Percentiles rank a stretch among this genome's conserved stretches.
Evolutionary conservation across 208 protist species (phyloP).

Genomic region (Balamuthia mandrillaris): DNA sequence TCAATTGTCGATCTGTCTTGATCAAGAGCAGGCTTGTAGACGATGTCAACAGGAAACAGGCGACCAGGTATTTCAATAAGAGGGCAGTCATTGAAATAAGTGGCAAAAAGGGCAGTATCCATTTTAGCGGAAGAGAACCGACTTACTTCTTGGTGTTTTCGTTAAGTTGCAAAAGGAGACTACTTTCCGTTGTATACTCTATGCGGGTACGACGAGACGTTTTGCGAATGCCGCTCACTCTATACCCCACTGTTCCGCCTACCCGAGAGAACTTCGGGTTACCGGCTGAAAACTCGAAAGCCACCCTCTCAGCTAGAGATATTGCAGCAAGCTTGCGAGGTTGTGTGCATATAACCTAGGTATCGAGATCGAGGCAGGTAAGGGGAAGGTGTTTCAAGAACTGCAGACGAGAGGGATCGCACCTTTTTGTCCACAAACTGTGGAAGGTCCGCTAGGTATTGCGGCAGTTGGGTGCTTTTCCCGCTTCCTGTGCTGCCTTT

Average conservation of each 20-base stretch:
- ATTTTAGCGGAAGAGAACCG: constrained; percentile 86
- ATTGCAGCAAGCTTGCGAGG: constrained; percentile 79
- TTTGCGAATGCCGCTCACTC: background rate
- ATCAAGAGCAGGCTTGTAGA: constrained; percentile 44
- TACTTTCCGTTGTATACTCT: background rate
- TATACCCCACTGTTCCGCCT: background rate
- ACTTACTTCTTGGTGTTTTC: constrained; percentile 77
- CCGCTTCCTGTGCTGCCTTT: constrained; percentile 80
- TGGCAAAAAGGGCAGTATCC: constrained; percentile 80
- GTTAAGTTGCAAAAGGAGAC: background rate
- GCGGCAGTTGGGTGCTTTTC: constrained; percentile 84
- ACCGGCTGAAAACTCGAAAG: constrained; percentile 61
- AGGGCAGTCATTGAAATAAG: constrained; percentile 46
- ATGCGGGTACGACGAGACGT: background rate
- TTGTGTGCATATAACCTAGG: constrained; percentile 76
- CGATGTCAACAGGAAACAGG: constrained; percentile 63
- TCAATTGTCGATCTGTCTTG: constrained; percentile 53
- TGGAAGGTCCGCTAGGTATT: constrained; percentile 77
- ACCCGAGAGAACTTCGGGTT: background rate
- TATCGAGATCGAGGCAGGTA: background rate
- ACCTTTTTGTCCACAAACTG: background rate
- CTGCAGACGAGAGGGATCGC: background rate
- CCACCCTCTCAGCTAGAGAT: constrained; percentile 72
- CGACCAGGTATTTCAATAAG: constrained; percentile 66
- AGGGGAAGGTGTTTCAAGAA: background rate